Evolutionary conservation across 257 asterid genomes (phyloP), one percentile per base, ranked within the genome.

Genomic region (Leonotis leonurus): DNA sequence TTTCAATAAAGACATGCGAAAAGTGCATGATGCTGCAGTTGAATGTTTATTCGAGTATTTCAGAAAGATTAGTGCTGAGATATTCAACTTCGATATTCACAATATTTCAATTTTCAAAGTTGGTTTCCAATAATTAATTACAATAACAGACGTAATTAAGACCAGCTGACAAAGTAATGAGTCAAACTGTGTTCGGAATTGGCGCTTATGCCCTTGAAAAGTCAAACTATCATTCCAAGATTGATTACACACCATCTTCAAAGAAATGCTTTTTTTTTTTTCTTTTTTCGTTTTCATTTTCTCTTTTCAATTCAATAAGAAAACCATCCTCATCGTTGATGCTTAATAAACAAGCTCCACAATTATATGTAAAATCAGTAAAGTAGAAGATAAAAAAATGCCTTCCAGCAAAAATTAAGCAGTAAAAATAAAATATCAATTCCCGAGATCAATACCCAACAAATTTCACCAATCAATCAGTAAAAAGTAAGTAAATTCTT

Each of bases 141-240:
- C 24, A 9, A 22, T 22, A 14, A 18, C 13, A 60, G 30, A 13
- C 22, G 13, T 30, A 60, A 10, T n/a, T n/a, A n/a, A 43, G 12
- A 40, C 37, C 6, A 27, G 18, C 4, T 13, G 3, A 39, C 3
- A 17, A 7, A 13, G 3, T 6, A 16, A 32, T 32, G 65, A 65
- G 18, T 51, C 62, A 56, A 50, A 39, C 13, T 29, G 5, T 18
- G 22, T 5, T 25, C n/a, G 36, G 35, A 44, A 16, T 41, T 48
- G 67, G 30, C 18, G 35, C 18, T 4, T 6, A 21, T 54, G 20
- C 41, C 39, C 33, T 53, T 56, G 56, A 44, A 56, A 54, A 32
- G 46, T 60, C 63, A 60, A 75, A 60, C 11, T 4, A 25, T 32
- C 59, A 48, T 39, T 35, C 30, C 1, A 24, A 25, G 57, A 49